Percentiles rank a stretch among this genome's conserved stretches.
These are phyloP conservation scores for Epichloe amarillans DNA, from an alignment of 2,329 filamentous ascomycete species.

Conservation along the genomic window DNA sequence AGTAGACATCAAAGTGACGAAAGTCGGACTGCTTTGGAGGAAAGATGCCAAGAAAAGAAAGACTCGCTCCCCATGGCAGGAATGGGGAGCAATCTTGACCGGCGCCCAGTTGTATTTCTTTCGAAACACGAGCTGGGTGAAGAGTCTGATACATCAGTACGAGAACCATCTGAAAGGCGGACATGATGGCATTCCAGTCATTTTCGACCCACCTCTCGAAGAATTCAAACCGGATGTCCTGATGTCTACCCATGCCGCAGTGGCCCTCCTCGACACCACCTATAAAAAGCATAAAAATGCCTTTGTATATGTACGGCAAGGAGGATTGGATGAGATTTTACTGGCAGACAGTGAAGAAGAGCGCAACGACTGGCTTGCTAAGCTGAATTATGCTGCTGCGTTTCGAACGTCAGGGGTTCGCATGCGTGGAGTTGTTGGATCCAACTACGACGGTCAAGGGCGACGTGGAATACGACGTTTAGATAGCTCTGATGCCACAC, in stretches of 20 bases:
- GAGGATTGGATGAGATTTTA: conserved; percentile 78
- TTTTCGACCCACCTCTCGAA: conserved; percentile 80
- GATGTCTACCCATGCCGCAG: conserved; percentile 86
- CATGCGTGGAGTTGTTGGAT: conserved; percentile 76
- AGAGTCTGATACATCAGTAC: conserved; percentile 77
- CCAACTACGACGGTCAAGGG: conserved; percentile 71
- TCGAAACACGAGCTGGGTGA: conserved; percentile 84
- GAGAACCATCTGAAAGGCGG: conserved; percentile 70
- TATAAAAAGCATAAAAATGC: conserved; percentile 96
- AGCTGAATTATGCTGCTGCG: conserved; percentile 90
- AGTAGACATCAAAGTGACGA: conserved; percentile 94
- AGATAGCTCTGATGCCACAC: conserved; percentile 46
- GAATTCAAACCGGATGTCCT: conserved; percentile 89
- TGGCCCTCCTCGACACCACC: conserved; percentile 70
- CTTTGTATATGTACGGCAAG: conserved; percentile 79
- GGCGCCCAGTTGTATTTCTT: conserved; percentile 98
- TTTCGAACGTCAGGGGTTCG: conserved; percentile 85
- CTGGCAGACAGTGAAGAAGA: conserved; percentile 82
- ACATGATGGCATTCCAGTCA: conserved; percentile 60
- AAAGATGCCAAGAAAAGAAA: conserved; percentile 93
- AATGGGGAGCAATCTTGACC: conserved; percentile 94
- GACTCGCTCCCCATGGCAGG: conserved; percentile 90
- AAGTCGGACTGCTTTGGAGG: conserved; percentile 87
- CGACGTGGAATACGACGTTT: conserved; percentile 59
- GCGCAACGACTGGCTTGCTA: conserved; percentile 92